Conservation (phyloP, 768 basidiomycete species). For the Hydnomerulius pinastri region DNA sequence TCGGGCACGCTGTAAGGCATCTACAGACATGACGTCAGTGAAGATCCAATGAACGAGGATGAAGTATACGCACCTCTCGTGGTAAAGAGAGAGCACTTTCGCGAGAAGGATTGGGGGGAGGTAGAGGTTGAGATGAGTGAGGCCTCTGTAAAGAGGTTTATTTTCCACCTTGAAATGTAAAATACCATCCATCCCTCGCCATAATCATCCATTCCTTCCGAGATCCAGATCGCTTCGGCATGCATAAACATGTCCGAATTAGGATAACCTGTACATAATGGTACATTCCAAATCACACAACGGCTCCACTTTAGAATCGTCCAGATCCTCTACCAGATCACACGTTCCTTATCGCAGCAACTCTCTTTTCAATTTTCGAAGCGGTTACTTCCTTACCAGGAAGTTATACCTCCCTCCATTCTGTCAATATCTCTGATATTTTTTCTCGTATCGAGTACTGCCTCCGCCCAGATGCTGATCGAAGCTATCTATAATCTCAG, state of each 20-base stretch:
- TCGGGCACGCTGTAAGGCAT: conserved; percentile 16
- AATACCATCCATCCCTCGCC: background rate
- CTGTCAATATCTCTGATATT: no score
- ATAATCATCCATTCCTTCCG: conserved; percentile 7
- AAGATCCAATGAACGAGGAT: background rate
- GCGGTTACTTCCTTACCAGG: background rate
- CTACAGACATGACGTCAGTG: conserved; percentile 10
- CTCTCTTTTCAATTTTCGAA: background rate
- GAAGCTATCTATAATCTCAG: background rate
- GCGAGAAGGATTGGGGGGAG: background rate
- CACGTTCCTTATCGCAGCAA: conserved; percentile 20
- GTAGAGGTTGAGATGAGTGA: background rate
- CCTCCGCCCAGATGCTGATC: background rate
- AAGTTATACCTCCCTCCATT: no score
- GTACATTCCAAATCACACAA: no score
- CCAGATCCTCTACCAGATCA: conserved; percentile 23
- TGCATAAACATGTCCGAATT: no score
- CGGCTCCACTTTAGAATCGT: conserved; percentile 21
- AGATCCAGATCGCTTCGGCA: conserved; percentile 25
- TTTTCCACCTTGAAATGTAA: conserved; percentile 10
- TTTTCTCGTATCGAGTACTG: background rate
- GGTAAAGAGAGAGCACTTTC: background rate
- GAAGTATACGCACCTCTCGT: background rate
- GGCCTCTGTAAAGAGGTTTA: background rate
- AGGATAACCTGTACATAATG: no score